Evolutionary conservation across 345 rosid species (phyloP).

Genomic region (Citrus unshiu): DNA sequence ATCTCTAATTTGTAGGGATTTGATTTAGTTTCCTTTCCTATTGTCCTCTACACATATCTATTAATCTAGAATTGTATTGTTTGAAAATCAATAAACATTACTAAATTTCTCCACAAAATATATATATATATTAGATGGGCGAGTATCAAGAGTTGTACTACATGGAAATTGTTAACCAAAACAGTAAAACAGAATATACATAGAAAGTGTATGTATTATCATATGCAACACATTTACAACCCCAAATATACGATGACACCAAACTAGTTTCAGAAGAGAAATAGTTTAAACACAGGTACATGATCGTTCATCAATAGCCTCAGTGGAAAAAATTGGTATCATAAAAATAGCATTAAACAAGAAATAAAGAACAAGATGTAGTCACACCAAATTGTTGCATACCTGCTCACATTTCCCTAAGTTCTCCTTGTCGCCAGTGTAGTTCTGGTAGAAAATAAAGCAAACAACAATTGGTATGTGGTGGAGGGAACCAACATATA

Average conservation of each 20-base stretch:
- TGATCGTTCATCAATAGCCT: not conserved
- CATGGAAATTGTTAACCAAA: not conserved
- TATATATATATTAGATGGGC: not conserved
- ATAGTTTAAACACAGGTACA: not conserved
- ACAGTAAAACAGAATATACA: not conserved
- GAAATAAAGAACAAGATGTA: not conserved
- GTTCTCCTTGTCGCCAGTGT: slow-evolving; percentile 71
- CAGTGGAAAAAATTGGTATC: not conserved
- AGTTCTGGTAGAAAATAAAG: slow-evolving; percentile 42
- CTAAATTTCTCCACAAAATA: not conserved
- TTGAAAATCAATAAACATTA: no score
- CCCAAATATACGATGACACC: not conserved
- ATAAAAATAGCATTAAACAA: not conserved
- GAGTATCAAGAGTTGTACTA: not conserved
- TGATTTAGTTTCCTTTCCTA: no score
- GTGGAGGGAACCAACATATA: not conserved
- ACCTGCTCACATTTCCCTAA: slow-evolving; percentile 99
- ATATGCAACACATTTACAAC: not conserved
- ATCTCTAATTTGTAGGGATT: no score
- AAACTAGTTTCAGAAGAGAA: slow-evolving; percentile 3
- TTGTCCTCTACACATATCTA: no score
- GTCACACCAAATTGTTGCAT: slow-evolving; percentile 14
- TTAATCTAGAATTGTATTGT: no score
- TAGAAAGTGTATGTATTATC: not conserved
- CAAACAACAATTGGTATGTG: not conserved